Evolutionary conservation across 208 protist genomes (phyloP).

Genomic region (Leishmania gerbilli): DNA sequence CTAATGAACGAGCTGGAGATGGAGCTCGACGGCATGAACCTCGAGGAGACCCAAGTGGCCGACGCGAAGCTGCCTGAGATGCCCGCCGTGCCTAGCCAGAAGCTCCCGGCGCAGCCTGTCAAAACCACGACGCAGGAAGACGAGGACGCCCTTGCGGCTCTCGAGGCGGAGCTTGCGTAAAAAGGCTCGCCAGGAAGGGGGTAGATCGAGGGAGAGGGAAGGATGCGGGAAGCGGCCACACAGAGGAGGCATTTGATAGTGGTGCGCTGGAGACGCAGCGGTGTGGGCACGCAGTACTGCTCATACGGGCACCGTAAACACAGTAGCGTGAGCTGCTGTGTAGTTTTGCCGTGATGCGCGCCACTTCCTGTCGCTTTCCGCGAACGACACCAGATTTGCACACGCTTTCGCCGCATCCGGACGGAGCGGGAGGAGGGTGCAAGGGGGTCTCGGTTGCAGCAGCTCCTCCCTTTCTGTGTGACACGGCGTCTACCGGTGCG

Average conservation of each 20-base stretch:
- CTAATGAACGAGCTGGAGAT: conserved; percentile 82
- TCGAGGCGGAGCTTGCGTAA: conserved; percentile 76
- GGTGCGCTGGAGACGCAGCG: neutral
- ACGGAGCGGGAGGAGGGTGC: neutral
- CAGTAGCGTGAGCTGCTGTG: neutral
- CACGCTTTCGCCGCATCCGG: neutral
- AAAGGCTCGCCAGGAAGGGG: neutral
- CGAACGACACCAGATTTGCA: neutral
- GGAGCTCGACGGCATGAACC: conserved; percentile 50
- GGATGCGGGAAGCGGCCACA: neutral
- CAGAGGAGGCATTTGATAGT: neutral
- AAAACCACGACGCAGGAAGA: conserved; percentile 62
- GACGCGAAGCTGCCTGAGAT: conserved; percentile 33
- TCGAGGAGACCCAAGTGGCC: conserved; percentile 31
- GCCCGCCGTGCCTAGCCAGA: conserved; percentile 32
- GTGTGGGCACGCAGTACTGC: neutral
- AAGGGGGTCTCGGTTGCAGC: neutral
- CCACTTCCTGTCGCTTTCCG: neutral
- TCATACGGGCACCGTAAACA: neutral
- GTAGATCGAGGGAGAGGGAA: neutral
- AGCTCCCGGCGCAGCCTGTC: conserved; percentile 43
- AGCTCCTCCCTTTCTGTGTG: neutral
- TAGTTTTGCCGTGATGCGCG: neutral
- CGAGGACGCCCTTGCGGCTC: conserved; percentile 65
- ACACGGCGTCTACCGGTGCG: neutral